Evolutionary conservation across 306 rosid genomes (phyloP).

Genomic region (Cajanus cajan): DNA sequence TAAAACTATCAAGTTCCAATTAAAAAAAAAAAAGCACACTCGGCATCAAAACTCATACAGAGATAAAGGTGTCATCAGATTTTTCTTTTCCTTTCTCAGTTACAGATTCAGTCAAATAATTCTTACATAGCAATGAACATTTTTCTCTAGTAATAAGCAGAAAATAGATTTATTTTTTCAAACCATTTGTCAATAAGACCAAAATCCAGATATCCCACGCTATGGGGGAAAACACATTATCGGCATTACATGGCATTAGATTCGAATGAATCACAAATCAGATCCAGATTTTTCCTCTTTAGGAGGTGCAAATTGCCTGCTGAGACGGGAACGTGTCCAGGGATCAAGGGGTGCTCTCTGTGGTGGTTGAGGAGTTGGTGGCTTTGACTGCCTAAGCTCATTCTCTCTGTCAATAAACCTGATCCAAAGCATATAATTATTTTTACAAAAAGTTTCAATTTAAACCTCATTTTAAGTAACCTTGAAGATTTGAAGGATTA

Average conservation of each 20-base stretch:
- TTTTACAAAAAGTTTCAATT: not conserved
- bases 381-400: slow-evolving; percentile 89
- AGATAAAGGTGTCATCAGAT: no score
- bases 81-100: no score
- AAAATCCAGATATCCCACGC: slow-evolving; percentile 23
- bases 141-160: not conserved
- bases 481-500: not conserved
- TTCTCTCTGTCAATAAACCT: slow-evolving; percentile 83
- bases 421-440: slow-evolving; percentile 18
- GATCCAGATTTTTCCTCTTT: slow-evolving; percentile 58
- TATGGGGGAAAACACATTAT: not conserved
- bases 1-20: no score
- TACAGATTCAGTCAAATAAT: not conserved
- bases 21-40: no score
- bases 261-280: slow-evolving; percentile 38
- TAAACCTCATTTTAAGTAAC: slow-evolving; percentile 7
- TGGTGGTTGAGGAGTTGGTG: slow-evolving; percentile 76
- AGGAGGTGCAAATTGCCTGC: slow-evolving; percentile 72
- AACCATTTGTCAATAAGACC: not conserved
- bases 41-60: no score
- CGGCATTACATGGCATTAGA: slow-evolving; percentile 10
- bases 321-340: slow-evolving; percentile 75
- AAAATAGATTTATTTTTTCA: not conserved
- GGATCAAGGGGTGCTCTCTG: slow-evolving; percentile 79
- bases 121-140: slow-evolving; percentile 23